Evolutionary conservation across 441 rosid species (phyloP), one percentile per base, ranked within the genome.

Genomic region (Erysimum pusillum): DNA sequence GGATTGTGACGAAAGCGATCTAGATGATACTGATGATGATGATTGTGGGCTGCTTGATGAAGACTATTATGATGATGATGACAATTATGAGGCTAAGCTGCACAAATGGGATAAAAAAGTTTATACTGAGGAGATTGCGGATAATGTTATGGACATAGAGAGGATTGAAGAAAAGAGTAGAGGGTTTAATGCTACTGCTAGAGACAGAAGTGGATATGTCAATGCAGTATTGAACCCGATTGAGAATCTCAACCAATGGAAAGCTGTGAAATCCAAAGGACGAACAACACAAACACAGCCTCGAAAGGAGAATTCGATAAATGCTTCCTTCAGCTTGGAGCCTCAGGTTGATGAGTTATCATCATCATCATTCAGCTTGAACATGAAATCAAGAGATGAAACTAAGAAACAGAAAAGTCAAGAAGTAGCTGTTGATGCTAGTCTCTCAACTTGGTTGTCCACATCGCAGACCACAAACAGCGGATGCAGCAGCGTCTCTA

Each of bases 361-460:
- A 32, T 25, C 73, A 25, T 25, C 28, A 56, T 58, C 45, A 59
- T 59, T n/a, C 72, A 67, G 57, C 39, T 63, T 17, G 28, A 82
- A 79, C 63, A 64, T 52, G 28, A 73, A 60, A 35, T 38, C 77
- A 73, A 77, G 68, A 58, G 69, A 71, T 77, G 77, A 66, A 51
- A 68, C 36, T 3, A 68, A 57, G 78, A 84, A 31, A 56, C 65
- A 45, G 75, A 68, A 88, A 87, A 82, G 18, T 84, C 95, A 75
- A 83, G 73, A 87, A 74, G 67, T 88, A 6, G 87, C 89, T 34
- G 97, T 93, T 68, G 93, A 93, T 75, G 90, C 98, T 72, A 96
- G 99, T 86, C 94, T 96, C 75, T 91, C 99, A 6, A 91, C 85
- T 61, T 95, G 99, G 99, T 59, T 95, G 79, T 82, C 90, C 71